phyloP scores from a whole-genome alignment of 1,139 yeast species.

The Sugiyamaella xylanicola region DNA sequence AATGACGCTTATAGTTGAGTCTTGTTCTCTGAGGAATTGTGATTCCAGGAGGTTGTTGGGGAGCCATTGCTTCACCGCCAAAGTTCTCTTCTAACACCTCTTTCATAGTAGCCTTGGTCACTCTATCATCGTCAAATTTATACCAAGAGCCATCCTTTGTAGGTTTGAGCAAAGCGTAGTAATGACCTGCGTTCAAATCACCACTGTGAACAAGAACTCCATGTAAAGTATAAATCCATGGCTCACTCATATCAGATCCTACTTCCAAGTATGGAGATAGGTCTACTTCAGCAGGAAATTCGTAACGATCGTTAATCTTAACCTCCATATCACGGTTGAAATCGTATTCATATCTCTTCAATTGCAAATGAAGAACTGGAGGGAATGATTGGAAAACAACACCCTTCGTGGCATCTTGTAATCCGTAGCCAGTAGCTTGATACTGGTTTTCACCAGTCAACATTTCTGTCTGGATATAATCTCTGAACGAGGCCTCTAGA shows the following conservation, averaged over 20 bases:
- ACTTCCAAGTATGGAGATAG: constrained; percentile 76
- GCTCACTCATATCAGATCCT: constrained; percentile 50
- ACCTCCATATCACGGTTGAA: constrained; percentile 86
- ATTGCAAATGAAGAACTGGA: constrained; percentile 86
- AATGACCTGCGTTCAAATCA: constrained; percentile 93
- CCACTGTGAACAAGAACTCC: constrained; percentile 97
- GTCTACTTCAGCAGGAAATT: constrained; percentile 83
- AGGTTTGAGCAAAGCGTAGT: constrained; percentile 91
- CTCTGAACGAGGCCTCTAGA: constrained; percentile 73
- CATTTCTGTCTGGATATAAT: constrained; percentile 86
- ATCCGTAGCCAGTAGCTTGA: constrained; percentile 88
- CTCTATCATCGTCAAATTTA: constrained; percentile 93
- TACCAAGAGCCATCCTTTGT: constrained; percentile 73
- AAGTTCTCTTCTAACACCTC: constrained; percentile 92
- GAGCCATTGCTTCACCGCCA: constrained; percentile 60
- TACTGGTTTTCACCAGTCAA: constrained; percentile 94
- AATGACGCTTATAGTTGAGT: constrained; percentile 60
- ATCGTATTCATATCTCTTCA: constrained; percentile 93
- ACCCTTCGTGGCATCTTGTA: constrained; percentile 96
- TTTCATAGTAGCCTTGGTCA: constrained; percentile 77
- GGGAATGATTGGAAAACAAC: constrained; percentile 91
- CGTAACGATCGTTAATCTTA: constrained; percentile 89
- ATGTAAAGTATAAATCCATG: constrained; percentile 80
- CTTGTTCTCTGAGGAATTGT: constrained; percentile 25
- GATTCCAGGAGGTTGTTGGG: constrained; percentile 23